A percentile compares a stretch with the other conserved stretches of the same genome.
Conservation (phyloP, 768 basidiomycete genomes). For the Paxillus involutus region DNA sequence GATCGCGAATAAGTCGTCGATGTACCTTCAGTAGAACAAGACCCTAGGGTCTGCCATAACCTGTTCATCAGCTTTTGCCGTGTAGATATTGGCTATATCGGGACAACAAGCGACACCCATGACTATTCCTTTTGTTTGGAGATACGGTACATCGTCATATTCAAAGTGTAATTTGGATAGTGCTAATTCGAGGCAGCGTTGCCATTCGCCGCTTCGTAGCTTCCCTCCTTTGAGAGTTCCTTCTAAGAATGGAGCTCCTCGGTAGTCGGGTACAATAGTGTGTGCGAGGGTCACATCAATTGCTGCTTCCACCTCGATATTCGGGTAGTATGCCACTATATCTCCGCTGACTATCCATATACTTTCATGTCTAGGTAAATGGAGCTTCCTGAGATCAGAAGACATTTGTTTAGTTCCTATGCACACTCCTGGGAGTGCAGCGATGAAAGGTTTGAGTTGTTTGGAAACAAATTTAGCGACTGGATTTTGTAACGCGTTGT, state of each 20-base stretch:
- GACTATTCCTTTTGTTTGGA: slow-evolving; percentile 10
- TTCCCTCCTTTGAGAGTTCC: background rate
- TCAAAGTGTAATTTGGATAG: background rate
- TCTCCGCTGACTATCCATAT: slow-evolving; percentile 4
- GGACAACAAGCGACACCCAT: slow-evolving; percentile 16
- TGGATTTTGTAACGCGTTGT: background rate
- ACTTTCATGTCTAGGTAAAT: background rate
- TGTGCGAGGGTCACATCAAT: background rate
- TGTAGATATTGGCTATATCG: slow-evolving; percentile 16
- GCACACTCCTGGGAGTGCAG: background rate
- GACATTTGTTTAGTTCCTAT: background rate
- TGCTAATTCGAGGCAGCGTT: background rate
- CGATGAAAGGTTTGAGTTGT: background rate
- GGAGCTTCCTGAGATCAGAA: background rate
- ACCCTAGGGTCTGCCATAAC: background rate
- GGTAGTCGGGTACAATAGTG: too few species aligned
- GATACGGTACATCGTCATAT: slow-evolving; percentile 1
- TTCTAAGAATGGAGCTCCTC: background rate
- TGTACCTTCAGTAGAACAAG: slow-evolving; percentile 9
- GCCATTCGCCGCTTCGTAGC: too few species aligned
- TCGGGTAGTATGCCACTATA: slow-evolving; percentile 10
- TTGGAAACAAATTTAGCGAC: too few species aligned
- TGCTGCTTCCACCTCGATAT: background rate
- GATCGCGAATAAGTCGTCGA: slow-evolving; percentile 10
- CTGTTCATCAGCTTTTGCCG: background rate